These are phyloP conservation scores for Kockiozyma suomiensis DNA, from an alignment of 805 yeast genomes.

Conservation along the genomic window DNA sequence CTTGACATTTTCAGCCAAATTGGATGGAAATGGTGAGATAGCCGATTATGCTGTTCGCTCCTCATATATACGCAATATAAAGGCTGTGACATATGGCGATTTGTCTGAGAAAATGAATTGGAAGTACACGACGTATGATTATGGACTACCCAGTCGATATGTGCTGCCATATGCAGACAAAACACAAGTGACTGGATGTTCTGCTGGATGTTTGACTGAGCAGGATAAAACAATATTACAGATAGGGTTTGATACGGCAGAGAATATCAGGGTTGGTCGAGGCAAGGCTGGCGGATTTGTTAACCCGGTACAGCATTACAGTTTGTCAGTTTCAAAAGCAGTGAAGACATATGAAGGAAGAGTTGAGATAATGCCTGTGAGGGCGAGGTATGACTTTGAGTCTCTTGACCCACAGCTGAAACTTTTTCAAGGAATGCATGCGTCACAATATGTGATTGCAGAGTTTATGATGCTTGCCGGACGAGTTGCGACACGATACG, in stretches of 20 bases:
- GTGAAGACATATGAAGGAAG: not conserved
- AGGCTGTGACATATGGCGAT: constrained; percentile 60
- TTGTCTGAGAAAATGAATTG: constrained; percentile 52
- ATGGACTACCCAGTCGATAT: constrained; percentile 5
- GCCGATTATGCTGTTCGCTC: constrained; percentile 44
- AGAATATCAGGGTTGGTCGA: constrained; percentile 1
- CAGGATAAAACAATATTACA: constrained; percentile 12
- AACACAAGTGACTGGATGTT: not conserved
- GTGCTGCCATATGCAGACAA: not conserved
- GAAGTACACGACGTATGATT: constrained; percentile 9
- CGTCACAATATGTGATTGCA: constrained; percentile 68
- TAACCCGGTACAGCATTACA: not conserved
- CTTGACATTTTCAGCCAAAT: constrained; percentile 49
- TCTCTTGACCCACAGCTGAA: not conserved
- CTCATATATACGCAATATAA: constrained; percentile 51
- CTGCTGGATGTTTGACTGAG: constrained; percentile 3
- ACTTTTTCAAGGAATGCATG: constrained; percentile 39
- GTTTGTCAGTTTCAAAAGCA: not conserved
- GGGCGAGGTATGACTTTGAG: not conserved
- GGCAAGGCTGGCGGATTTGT: not conserved
- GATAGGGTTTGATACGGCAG: constrained; percentile 5
- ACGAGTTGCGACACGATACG: constrained; percentile 43
- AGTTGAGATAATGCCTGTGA: not conserved
- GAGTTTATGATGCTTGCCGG: constrained; percentile 86
- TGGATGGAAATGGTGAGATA: constrained; percentile 37